Evolutionary conservation across 225 moss, liverwort and hornwort species (phyloP), one percentile per base, ranked within the genome.

Genomic region (Ulota crispa): DNA sequence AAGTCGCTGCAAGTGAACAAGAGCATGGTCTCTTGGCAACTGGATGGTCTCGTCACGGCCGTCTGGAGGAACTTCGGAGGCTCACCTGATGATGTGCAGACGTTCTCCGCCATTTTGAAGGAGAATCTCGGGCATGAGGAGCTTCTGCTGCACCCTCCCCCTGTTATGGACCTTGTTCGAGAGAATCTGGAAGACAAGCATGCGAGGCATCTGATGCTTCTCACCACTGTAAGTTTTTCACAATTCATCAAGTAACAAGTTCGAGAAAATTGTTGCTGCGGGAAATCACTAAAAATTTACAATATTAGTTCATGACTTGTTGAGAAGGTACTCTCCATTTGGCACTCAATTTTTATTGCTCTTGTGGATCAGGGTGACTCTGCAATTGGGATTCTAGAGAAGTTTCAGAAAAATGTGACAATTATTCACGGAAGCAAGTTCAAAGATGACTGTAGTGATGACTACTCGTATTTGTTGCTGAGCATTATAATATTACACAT

Each of bases 51-150:
- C 34, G 82, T 85, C 30, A 82, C 73, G 7, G 87, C 91, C 15
- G 80, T 87, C 32, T 91, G 91, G 89, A 75, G 91, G 61, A 91
- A 91, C 55, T 91, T 91, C 70, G 91, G 91, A 70, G 91, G 91
- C 23, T 91, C 91, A 70, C 87, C 89, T 45, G 81, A 83, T 70
- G 91, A 91, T 81, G 85, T 89, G n/a, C 82, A 75, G 42, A 87
- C 77, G 5, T 84, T 89, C 45, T 89, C 87, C 24, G 54, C 34
- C 27, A 87, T 91, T 65, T 26, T 91, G 67, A 86, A 85, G 77
- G 73, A 72, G 69, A 82, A 85, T 77, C 81, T 91, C 62, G 91
- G 87, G 13, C 85, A 84, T 66, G 84, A 85, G 37, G 74, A 76
- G 70, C 89, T 89, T 56, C 73, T 87, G 81, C 91, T 89, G 30